phyloP scores from a whole-genome alignment of 164 flowering plant genomes.

The Houttuynia cordata region DNA sequence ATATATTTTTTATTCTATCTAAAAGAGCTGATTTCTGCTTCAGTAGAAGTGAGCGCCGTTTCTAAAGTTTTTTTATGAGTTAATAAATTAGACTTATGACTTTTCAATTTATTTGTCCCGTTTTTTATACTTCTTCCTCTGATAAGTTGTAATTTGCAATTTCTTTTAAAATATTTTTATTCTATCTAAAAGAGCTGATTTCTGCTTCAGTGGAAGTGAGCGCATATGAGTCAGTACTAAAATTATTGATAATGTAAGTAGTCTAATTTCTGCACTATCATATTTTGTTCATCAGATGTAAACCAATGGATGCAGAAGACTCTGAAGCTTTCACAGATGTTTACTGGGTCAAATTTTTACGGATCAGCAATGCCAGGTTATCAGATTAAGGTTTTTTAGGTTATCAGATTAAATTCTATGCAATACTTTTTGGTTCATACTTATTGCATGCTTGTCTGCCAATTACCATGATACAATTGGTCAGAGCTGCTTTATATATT shows the following conservation, averaged over 20 bases:
- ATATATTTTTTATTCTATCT: background rate
- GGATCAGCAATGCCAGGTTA: conserved; percentile 74
- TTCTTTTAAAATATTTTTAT: no score
- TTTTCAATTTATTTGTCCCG: no score
- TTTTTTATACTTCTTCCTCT: no score
- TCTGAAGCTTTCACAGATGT: conserved; percentile 81
- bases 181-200: background rate
- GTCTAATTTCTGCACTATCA: background rate
- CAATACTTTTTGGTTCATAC: background rate
- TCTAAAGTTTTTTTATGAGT: no score
- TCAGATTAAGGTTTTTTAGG: conserved; percentile 31
- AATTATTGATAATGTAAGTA: background rate
- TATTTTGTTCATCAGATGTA: conserved; percentile 33
- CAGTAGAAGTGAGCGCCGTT: no score
- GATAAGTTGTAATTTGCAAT: no score
- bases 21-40: background rate
- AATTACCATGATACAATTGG: no score
- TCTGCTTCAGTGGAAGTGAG: background rate
- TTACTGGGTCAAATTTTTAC: conserved; percentile 72
- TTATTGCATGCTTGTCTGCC: no score
- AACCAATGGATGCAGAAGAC: conserved; percentile 93
- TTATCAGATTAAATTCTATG: conserved; percentile 11
- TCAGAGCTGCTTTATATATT: no score
- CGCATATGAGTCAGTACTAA: background rate
- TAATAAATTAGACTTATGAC: no score